A percentile compares a stretch with the other conserved stretches of the same genome.
phyloP scores from a whole-genome alignment of 768 basidiomycete species.

The Floccularia luteovirens region DNA sequence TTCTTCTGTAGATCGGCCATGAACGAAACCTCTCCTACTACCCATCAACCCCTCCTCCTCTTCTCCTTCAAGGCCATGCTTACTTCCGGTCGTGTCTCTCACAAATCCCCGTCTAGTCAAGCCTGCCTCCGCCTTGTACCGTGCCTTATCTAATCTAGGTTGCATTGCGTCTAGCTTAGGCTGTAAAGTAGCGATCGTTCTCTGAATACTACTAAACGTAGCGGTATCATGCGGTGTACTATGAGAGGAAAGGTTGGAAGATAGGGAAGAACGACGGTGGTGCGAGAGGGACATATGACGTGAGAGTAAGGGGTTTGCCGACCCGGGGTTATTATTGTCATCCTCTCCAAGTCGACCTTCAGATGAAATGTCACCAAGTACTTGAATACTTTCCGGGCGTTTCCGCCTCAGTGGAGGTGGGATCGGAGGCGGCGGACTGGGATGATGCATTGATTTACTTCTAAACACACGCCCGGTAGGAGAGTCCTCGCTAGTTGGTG shows the following conservation, averaged over 20 bases:
- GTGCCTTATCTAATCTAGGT: slow-evolving; percentile 52
- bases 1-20: slow-evolving; percentile 25
- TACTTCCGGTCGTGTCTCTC: slow-evolving; percentile 19
- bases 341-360: not conserved
- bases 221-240: slow-evolving; percentile 1
- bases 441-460: slow-evolving; percentile 49
- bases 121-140: slow-evolving; percentile 70
- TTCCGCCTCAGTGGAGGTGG: slow-evolving; percentile 39
- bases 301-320: not conserved
- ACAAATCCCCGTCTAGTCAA: slow-evolving; percentile 55
- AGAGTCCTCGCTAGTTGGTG: slow-evolving; percentile 10
- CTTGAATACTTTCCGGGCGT: slow-evolving; percentile 61
- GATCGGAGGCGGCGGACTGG: slow-evolving; percentile 22
- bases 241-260: not conserved
- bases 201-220: slow-evolving; percentile 32
- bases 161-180: slow-evolving; percentile 24
- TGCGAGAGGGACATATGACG: not conserved
- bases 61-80: slow-evolving; percentile 14
- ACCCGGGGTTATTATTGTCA: not conserved
- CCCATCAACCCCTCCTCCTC: slow-evolving; percentile 27
- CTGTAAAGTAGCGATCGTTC: slow-evolving; percentile 31
- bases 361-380: slow-evolving; percentile 14
- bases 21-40: slow-evolving; percentile 21
- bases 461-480: slow-evolving; percentile 36
- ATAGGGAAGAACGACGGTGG: slow-evolving; percentile 1